Conservation (phyloP, 306 rosid species). For the Oxytropis ochrocephala region DNA sequence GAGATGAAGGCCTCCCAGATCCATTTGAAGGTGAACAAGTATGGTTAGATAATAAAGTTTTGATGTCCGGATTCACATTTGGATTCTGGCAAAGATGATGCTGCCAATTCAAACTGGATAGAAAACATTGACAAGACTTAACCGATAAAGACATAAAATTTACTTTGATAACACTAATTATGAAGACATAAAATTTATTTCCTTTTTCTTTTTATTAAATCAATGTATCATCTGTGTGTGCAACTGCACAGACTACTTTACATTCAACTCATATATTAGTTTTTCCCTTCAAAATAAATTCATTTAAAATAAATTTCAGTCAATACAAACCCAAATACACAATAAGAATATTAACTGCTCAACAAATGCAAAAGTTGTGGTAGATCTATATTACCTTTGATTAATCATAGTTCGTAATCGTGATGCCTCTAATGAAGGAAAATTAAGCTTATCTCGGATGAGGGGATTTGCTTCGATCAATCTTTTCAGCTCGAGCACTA, state of each 20-base stretch:
- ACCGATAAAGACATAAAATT: neutral
- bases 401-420: slow-evolving; percentile 61
- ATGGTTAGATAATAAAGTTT: slow-evolving; percentile 58
- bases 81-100: slow-evolving; percentile 65
- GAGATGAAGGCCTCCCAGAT: slow-evolving; percentile 45
- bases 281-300: too few relatives aligned
- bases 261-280: too few relatives aligned
- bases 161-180: too few relatives aligned
- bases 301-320: too few relatives aligned
- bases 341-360: neutral
- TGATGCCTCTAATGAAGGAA: slow-evolving; percentile 55
- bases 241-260: too few relatives aligned
- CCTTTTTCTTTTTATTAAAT: too few relatives aligned
- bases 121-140: neutral
- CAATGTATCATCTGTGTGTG: too few relatives aligned
- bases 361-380: neutral
- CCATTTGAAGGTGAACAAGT: slow-evolving; percentile 50
- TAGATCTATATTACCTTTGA: slow-evolving; percentile 47
- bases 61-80: slow-evolving; percentile 50
- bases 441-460: slow-evolving; percentile 57
- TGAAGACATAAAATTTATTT: too few relatives aligned
- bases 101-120: slow-evolving; percentile 85
- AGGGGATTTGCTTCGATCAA: slow-evolving; percentile 63
- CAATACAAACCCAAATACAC: too few relatives aligned
- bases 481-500: slow-evolving; percentile 59